phyloP scores from a whole-genome alignment of 1,284 basidiomycete genomes.

The Ceratobasidium sp. region DNA sequence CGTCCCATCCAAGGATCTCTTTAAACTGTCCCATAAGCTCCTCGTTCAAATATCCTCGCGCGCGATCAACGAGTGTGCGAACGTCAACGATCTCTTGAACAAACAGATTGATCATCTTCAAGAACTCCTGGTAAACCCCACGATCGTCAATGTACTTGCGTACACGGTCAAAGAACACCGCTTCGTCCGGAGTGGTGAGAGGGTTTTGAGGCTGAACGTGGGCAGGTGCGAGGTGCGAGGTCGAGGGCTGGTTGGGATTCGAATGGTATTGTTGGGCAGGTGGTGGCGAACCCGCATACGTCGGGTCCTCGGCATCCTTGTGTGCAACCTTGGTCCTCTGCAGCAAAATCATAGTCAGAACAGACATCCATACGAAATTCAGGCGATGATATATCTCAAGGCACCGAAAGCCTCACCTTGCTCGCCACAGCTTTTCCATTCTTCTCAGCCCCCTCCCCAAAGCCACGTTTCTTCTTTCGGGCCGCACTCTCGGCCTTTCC shows the following conservation, averaged over 20 bases:
- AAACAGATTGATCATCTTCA: constrained; percentile 95
- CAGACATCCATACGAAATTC: not conserved
- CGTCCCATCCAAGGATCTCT: constrained; percentile 82
- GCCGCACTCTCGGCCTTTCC: constrained; percentile 37
- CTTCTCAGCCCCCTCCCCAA: constrained; percentile 46
- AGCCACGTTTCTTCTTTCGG: constrained; percentile 44
- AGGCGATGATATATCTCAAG: constrained; percentile 27
- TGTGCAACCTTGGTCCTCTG: constrained; percentile 37
- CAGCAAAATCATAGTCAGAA: constrained; percentile 6
- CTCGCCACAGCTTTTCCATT: constrained; percentile 49
- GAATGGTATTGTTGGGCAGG: constrained; percentile 39
- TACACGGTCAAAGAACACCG: constrained; percentile 93
- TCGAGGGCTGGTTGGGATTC: constrained; percentile 45
- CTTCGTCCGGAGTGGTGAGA: constrained; percentile 77
- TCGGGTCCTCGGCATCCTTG: constrained; percentile 37
- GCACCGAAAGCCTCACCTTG: constrained; percentile 44
- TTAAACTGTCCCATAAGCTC: constrained; percentile 89
- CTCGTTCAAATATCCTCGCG: constrained; percentile 77
- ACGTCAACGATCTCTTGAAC: constrained; percentile 90
- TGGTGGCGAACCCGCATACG: constrained; percentile 32
- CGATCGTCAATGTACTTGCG: constrained; percentile 78
- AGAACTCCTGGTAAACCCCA: constrained; percentile 93
- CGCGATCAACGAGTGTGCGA: constrained; percentile 81
- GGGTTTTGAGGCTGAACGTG: constrained; percentile 47
- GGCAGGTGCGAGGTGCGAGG: constrained; percentile 46